Evolutionary conservation across 2,329 filamentous ascomycete genomes (phyloP).

Genomic region (Colletotrichum neosansevieriae): DNA sequence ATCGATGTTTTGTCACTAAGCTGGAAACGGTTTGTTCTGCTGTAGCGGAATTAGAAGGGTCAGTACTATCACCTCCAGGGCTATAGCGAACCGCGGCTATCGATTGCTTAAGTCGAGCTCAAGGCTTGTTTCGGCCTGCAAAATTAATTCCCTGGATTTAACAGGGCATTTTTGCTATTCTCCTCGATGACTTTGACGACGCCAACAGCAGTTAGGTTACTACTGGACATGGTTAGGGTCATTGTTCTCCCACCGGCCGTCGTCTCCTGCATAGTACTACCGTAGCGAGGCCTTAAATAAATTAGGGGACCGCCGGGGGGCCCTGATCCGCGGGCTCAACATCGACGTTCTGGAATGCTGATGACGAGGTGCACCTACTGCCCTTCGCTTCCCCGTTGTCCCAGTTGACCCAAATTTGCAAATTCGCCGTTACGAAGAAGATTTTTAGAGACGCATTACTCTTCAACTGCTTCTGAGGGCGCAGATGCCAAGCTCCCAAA

Average conservation of each 20-base stretch:
- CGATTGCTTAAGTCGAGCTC: no score
- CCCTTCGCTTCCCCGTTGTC: neutral
- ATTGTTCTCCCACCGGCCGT: neutral
- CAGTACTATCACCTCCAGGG: no score
- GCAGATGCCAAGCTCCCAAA: no score
- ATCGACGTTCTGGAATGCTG: neutral
- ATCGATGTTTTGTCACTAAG: no score
- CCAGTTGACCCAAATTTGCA: neutral
- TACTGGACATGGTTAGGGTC: neutral
- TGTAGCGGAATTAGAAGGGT: neutral
- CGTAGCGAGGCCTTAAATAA: slow-evolving; percentile 7
- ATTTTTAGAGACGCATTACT: no score
- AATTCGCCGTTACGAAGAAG: neutral
- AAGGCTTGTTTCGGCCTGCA: no score
- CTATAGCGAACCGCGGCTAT: no score
- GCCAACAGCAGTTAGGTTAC: neutral
- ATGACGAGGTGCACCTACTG: neutral
- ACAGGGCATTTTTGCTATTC: no score
- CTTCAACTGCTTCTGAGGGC: no score
- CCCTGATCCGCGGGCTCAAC: neutral
- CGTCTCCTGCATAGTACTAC: neutral
- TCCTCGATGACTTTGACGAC: no score
- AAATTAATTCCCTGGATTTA: no score
- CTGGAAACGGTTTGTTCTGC: no score
- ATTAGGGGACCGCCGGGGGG: neutral